Conservation (phyloP, 805 yeast genomes). For the Candida incommunis region DNA sequence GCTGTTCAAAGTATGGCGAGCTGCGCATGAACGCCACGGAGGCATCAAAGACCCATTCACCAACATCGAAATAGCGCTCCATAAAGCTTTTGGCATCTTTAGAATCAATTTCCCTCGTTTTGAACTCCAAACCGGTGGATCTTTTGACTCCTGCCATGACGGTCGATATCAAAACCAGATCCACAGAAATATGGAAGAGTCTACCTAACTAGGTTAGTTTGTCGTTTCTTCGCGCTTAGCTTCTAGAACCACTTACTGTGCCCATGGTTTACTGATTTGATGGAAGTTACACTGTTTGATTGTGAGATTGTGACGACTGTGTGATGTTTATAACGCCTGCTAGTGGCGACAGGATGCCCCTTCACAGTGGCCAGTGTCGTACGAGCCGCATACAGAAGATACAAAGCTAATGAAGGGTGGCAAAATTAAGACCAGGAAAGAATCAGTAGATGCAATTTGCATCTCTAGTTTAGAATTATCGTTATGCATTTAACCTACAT, state of each 20-base stretch:
- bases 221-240: not conserved
- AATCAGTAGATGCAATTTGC: no score
- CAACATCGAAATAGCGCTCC: constrained; percentile 58
- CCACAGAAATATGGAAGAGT: constrained; percentile 59
- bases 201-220: constrained; percentile 36
- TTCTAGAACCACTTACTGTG: not conserved
- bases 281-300: no score
- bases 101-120: constrained; percentile 36
- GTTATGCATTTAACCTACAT: no score
- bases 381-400: no score
- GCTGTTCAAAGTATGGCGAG: constrained; percentile 50
- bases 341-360: no score
- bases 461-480: no score
- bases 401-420: no score
- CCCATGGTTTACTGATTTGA: not conserved
- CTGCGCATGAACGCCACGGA: constrained; percentile 54
- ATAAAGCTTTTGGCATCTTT: constrained; percentile 28
- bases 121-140: constrained; percentile 59
- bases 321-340: no score
- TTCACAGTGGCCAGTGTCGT: no score
- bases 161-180: constrained; percentile 65
- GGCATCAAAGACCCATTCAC: constrained; percentile 73
- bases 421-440: no score
- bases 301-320: no score
- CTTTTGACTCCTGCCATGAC: constrained; percentile 76